Conservation (phyloP, 257 asterid genomes). For the Fraxinus pennsylvanica region DNA sequence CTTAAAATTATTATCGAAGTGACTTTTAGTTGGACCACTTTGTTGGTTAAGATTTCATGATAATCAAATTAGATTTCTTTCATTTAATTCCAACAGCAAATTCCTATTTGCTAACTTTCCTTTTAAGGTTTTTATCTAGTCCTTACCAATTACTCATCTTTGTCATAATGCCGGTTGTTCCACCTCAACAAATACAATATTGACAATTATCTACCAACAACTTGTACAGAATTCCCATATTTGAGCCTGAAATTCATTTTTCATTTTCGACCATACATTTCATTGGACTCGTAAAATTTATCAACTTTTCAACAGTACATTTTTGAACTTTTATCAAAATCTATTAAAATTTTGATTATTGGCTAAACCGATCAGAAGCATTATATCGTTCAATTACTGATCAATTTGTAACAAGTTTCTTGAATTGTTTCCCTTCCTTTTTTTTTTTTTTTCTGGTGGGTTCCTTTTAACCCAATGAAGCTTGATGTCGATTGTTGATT, state of each 20-base stretch:
- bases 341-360: too few relatives aligned
- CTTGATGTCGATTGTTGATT: neutral
- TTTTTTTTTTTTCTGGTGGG: too few relatives aligned
- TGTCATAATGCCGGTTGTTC: slow-evolving; percentile 35
- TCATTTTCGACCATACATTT: neutral
- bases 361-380: too few relatives aligned
- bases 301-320: too few relatives aligned
- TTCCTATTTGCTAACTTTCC: slow-evolving; percentile 27
- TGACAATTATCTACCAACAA: slow-evolving; percentile 20
- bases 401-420: too few relatives aligned
- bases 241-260: neutral
- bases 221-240: neutral
- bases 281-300: too few relatives aligned
- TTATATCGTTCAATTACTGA: too few relatives aligned
- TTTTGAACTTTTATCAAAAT: too few relatives aligned
- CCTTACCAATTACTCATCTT: slow-evolving; percentile 20
- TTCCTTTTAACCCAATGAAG: neutral
- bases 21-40: slow-evolving; percentile 6
- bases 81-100: slow-evolving; percentile 4
- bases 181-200: slow-evolving; percentile 17
- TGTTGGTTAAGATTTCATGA: slow-evolving; percentile 29
- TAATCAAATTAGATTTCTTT: neutral
- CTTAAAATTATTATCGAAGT: slow-evolving; percentile 26
- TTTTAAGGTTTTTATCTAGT: slow-evolving; percentile 25
- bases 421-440: too few relatives aligned